These are phyloP conservation scores for Nakaseomyces nivariensis DNA, from an alignment of 1,139 yeast species.

Conservation along the genomic window DNA sequence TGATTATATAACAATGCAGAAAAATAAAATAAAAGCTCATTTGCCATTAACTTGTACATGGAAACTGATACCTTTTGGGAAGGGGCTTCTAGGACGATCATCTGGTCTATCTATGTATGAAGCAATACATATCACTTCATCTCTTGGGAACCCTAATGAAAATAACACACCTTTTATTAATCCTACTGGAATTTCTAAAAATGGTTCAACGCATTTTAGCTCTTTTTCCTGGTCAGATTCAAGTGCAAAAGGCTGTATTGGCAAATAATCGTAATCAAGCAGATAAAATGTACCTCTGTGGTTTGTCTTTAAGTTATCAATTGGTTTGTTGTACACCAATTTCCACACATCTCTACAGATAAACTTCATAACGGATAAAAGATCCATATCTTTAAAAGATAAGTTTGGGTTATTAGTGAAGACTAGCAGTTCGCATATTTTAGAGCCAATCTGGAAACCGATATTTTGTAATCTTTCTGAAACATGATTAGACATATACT, in stretches of 20 bases:
- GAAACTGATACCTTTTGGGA: slow-evolving; percentile 27
- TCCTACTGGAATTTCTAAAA: slow-evolving; percentile 77
- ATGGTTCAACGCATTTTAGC: slow-evolving; percentile 37
- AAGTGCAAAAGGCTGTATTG: slow-evolving; percentile 19
- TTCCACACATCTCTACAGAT: slow-evolving; percentile 90
- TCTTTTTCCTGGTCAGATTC: slow-evolving; percentile 26
- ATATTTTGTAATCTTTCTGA: slow-evolving; percentile 52
- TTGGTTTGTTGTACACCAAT: slow-evolving; percentile 67
- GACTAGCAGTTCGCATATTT: slow-evolving; percentile 62
- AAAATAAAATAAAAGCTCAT: not conserved
- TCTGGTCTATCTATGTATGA: slow-evolving; percentile 24
- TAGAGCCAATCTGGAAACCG: slow-evolving; percentile 68
- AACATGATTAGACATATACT: slow-evolving; percentile 40
- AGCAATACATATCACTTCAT: slow-evolving; percentile 22
- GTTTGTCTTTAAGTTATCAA: slow-evolving; percentile 85
- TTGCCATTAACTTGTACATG: slow-evolving; percentile 21
- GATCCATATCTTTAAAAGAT: slow-evolving; percentile 42
- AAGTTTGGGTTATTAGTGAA: slow-evolving; percentile 43
- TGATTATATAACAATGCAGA: not conserved
- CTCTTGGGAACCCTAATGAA: slow-evolving; percentile 24
- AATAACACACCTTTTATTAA: slow-evolving; percentile 65
- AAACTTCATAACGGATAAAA: slow-evolving; percentile 79
- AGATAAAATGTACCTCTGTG: slow-evolving; percentile 49
- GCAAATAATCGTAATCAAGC: slow-evolving; percentile 24
- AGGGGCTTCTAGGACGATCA: slow-evolving; percentile 13